Evolutionary conservation across 345 rosid species (phyloP).

Genomic region (Populus simonii): DNA sequence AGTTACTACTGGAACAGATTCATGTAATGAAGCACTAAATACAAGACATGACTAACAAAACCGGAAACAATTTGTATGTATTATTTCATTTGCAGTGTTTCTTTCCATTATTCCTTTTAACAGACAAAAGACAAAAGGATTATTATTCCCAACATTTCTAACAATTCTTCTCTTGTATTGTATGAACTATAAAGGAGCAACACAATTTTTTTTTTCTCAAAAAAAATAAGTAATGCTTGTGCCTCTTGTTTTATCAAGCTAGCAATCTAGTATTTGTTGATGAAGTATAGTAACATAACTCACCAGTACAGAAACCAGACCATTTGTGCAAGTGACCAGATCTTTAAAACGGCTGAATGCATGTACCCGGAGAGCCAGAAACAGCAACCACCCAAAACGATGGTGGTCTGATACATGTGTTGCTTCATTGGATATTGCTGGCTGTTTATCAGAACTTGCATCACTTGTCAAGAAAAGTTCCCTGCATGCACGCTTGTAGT

Average conservation of each 20-base stretch:
- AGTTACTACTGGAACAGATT: background rate
- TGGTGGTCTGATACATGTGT: constrained; percentile 47
- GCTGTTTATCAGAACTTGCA: constrained; percentile 46
- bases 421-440: constrained; percentile 33
- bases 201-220: background rate
- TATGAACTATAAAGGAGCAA: too few relatives aligned
- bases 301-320: constrained; percentile 85
- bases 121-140: background rate
- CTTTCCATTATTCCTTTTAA: too few relatives aligned
- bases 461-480: constrained; percentile 65
- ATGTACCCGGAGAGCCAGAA: constrained; percentile 85
- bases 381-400: constrained; percentile 93
- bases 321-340: constrained; percentile 81
- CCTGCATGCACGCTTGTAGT: constrained; percentile 66
- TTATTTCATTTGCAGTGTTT: too few relatives aligned
- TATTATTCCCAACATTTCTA: background rate
- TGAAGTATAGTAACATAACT: constrained; percentile 30
- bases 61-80: too few relatives aligned
- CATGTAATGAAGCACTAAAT: background rate
- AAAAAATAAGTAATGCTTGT: background rate
- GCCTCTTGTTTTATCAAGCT: background rate
- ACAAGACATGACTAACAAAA: background rate
- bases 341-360: constrained; percentile 82
- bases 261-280: background rate
- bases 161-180: background rate